Evolutionary conservation across 75 land plant species (phyloP).

Genomic region (Gnetum montanum): DNA sequence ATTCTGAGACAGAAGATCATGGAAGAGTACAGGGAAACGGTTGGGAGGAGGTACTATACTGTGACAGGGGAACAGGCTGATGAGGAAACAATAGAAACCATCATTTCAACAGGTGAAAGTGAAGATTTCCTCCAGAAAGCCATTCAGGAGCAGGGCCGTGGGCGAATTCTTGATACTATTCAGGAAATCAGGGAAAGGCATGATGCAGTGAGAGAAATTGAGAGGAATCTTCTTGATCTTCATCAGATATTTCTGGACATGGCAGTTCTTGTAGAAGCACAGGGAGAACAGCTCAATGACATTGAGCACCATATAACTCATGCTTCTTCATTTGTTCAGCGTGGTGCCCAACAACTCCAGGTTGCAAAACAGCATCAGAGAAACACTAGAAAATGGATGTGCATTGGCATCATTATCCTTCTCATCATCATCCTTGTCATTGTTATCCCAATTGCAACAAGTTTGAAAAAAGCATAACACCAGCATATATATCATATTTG

Average conservation of each 20-base stretch:
- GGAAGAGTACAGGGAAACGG: conserved; percentile 65
- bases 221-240: conserved; percentile 72
- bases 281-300: conserved; percentile 77
- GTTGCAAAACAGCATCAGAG: conserved; percentile 55
- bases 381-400: conserved; percentile 66
- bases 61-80: conserved; percentile 67
- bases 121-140: conserved; percentile 59
- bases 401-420: conserved; percentile 49
- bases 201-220: conserved; percentile 73
- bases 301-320: conserved; percentile 65
- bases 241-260: conserved; percentile 93
- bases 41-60: conserved; percentile 68
- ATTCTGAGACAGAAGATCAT: conserved; percentile 50
- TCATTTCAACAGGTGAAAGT: conserved; percentile 60
- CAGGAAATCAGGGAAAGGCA: conserved; percentile 79
- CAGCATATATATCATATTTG: too few species aligned
- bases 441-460: conserved; percentile 39
- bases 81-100: conserved; percentile 63
- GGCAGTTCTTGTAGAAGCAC: conserved; percentile 87
- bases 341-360: conserved; percentile 42
- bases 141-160: conserved; percentile 66
- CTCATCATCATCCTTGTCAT: conserved; percentile 35
- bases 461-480: conserved; percentile 12
- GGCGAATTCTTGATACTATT: conserved; percentile 66
- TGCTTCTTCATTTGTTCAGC: conserved; percentile 46